Evolutionary conservation across 345 rosid genomes (phyloP), one percentile per base, ranked within the genome.

Genomic region (Heritiera littoralis): DNA sequence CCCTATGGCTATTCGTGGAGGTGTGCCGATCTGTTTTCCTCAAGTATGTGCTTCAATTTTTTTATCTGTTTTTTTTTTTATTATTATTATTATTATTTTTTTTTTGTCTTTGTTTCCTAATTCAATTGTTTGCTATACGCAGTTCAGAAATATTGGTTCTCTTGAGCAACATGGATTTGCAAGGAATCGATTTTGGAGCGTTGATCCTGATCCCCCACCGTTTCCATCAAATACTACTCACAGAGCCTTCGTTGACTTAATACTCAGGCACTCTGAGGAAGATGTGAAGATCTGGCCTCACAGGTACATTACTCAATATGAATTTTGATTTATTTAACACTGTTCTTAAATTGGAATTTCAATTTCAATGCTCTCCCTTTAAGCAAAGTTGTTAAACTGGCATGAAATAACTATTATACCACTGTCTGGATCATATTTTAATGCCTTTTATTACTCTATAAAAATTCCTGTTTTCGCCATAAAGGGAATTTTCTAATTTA

Each of bases 1-100:
- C 76, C 94, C 98, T 61, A 92, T 83, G 76, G 84, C 98, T 17
- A 88, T 95, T 78, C 94, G 98, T 80, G 98, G 98, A 78, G 98
- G 98, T 54, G 92, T 93, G 77, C 97, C 98, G 18, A 75, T 95
- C 78, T 89, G 96, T 73, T 95, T 95, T 79, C 98, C 98, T 68
- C 98, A 95, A 84, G 98, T 91, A 90, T 75, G 93, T 80, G 74
- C 60, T 51, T 74, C 68, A 23, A 76, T 71, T 61, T 43, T n/a
- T 61, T 68, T 35, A 15, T 48, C 52, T 56, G 17, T 18, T 52
- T 69, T 9, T 30, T 51, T 70, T 14, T 1, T 35, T 35, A 35
- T 35, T 35, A 35, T 35, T 35, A 35, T 35, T 35, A 35, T 35
- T 35, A 35, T 35, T 35, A 35, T 52, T 69, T 7, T 30, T 51